Evolutionary conservation across 805 yeast genomes (phyloP), one percentile per base, ranked within the genome.

Genomic region (Candida golubevii): DNA sequence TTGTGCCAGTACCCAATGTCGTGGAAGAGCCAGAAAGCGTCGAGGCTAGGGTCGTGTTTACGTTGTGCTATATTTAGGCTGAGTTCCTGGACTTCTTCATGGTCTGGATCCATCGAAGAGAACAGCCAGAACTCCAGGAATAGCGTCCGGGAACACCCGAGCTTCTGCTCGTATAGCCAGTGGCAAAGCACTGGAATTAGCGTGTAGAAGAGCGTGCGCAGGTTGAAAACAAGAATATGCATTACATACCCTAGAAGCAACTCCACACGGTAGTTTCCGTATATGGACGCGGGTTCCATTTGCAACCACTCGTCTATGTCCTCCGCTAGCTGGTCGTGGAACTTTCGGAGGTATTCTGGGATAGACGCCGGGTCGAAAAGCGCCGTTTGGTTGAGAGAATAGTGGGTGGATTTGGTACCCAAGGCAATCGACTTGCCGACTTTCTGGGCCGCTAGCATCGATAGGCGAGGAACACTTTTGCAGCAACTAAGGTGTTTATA

Each of bases 241-340:
- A 65, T 36, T 11, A 69, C 39, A 46, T 70, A 70, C 1, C 74
- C 74, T 3, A 62, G 33, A 11, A 68, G 44, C 8, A 69, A 45
- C 23, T 60, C 62, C 13, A 40, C 36, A 26, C 61, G 55, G 45
- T 66, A 56, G 0, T 43, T 18, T 7, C 39, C 36, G n/a, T 55
- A 52, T 8, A 66, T 47, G 9, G 54, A 29, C 10, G 36, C 32
- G 1, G 72, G 72, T 31, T 66, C 68, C 50, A 65, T 50, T 28
- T 51, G 59, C 8, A 70, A 56, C 73, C 73, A 69, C 10, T 49
- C 54, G 42, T 67, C 72, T 2, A 69, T 60, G 39, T 67, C 72
- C 35, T 66, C 66, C 9, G 56, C 46, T 23, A 69, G 54, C 12
- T 54, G 50, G 6, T 53, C 49, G 29, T 59, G 56, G 44, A 55